Conservation (phyloP, 2,329 filamentous ascomycete genomes). For the Curvularia sp. region DNA sequence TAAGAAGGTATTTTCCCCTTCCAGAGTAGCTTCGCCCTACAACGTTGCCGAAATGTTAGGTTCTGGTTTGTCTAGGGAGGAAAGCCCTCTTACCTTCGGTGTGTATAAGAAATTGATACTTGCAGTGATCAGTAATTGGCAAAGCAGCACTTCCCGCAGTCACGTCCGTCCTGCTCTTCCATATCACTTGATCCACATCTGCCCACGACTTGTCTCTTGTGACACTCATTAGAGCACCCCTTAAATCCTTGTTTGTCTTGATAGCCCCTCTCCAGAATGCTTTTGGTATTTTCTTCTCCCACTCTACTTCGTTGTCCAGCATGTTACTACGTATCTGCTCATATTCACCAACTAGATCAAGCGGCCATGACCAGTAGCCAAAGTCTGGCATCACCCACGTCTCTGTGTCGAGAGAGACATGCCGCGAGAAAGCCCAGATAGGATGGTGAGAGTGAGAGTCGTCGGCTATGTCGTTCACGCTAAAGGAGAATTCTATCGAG, state of each 20-base stretch:
- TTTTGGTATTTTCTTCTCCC: constrained; percentile 27
- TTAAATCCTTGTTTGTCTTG: constrained; percentile 31
- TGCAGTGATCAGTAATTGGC: constrained; percentile 31
- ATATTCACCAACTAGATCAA: constrained; percentile 25
- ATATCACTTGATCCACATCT: constrained; percentile 26
- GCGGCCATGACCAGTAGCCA: constrained; percentile 33
- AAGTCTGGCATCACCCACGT: constrained; percentile 36
- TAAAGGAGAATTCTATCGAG: constrained; percentile 61
- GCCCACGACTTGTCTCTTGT: constrained; percentile 24
- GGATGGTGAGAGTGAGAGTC: constrained; percentile 18
- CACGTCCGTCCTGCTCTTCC: constrained; percentile 22
- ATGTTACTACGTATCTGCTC: constrained; percentile 24
- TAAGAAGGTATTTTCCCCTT: constrained; percentile 58
- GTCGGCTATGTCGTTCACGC: constrained; percentile 46
- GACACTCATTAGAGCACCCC: constrained; percentile 20
- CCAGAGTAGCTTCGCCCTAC: constrained; percentile 53
- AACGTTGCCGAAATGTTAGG: neutral
- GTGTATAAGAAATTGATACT: constrained; percentile 54
- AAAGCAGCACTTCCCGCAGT: constrained; percentile 12
- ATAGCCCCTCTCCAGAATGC: constrained; percentile 44
- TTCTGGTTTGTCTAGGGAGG: neutral
- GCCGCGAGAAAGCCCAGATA: constrained; percentile 26
- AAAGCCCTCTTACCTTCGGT: constrained; percentile 54
- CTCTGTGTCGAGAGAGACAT: constrained; percentile 17
- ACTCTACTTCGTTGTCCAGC: constrained; percentile 15